Percentiles rank a stretch among this genome's conserved stretches.
These are phyloP conservation scores for Pseudocercospora musae DNA, from an alignment of 2,329 filamentous ascomycete genomes.

Conservation along the genomic window DNA sequence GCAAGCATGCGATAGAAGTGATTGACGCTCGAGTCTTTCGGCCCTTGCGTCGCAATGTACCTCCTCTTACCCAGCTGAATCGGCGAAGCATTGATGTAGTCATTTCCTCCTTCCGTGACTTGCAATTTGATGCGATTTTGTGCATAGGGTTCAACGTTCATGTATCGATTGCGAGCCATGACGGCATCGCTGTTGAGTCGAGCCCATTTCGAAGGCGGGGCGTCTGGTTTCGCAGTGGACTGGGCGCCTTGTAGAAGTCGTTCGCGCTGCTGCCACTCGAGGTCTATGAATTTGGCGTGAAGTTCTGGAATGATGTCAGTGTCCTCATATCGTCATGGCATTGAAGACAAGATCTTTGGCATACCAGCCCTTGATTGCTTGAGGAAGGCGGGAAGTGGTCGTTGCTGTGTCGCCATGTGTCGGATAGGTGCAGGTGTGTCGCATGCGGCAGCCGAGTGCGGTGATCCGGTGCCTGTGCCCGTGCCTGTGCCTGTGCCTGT, in stretches of 20 bases:
- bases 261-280: conserved; percentile 59
- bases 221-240: conserved; percentile 33
- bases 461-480: no score
- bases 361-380: conserved; percentile 48
- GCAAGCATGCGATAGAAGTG: conserved; percentile 95
- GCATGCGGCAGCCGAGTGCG: conserved; percentile 16
- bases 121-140: conserved; percentile 78
- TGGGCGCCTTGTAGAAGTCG: conserved; percentile 50
- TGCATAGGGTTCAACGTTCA: conserved; percentile 85
- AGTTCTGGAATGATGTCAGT: conserved; percentile 48
- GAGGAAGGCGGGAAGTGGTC: conserved; percentile 49
- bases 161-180: conserved; percentile 73
- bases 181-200: conserved; percentile 57
- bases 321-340: no score
- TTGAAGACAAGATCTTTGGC: conserved; percentile 22
- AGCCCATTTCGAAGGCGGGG: conserved; percentile 55
- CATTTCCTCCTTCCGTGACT: conserved; percentile 63
- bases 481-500: no score
- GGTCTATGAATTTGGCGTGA: conserved; percentile 57
- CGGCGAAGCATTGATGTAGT: conserved; percentile 54
- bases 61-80: conserved; percentile 47
- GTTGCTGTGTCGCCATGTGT: conserved; percentile 20
- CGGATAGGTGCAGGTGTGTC: conserved; percentile 7
- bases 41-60: conserved; percentile 89
- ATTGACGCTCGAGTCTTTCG: conserved; percentile 69